Evolutionary conservation across 2,329 filamentous ascomycete species (phyloP).

Genomic region (Chaetomium sp.): DNA sequence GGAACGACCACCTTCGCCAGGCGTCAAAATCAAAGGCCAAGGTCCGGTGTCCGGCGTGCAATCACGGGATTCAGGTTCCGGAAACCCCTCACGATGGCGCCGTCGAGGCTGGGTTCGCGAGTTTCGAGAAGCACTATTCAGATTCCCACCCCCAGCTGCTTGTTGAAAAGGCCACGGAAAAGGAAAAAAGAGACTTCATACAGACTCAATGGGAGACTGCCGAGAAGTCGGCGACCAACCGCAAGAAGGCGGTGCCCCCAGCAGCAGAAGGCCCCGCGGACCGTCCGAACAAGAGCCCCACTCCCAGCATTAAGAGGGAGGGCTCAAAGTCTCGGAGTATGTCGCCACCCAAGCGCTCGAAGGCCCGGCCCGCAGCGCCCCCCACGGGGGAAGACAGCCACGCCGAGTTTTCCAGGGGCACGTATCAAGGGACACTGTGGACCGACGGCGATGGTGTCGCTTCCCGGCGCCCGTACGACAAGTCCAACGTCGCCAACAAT

Average conservation of each 20-base stretch:
- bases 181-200: conserved; percentile 19
- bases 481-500: conserved; percentile 30
- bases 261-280: neutral
- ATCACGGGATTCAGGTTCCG: neutral
- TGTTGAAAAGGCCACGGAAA: conserved; percentile 19
- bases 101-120: neutral
- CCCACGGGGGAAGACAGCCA: conserved; percentile 6
- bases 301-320: conserved; percentile 28
- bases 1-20: conserved; percentile 23
- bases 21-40: conserved; percentile 8
- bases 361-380: conserved; percentile 20
- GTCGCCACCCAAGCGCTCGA: conserved; percentile 30
- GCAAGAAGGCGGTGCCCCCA: neutral
- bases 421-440: conserved; percentile 31
- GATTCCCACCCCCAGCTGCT: conserved; percentile 19
- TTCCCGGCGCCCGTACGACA: conserved; percentile 26
- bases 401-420: conserved; percentile 27
- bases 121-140: conserved; percentile 22
- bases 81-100: conserved; percentile 5
- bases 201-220: conserved; percentile 23
- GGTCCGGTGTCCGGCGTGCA: conserved; percentile 22
- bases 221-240: neutral
- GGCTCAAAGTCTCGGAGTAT: conserved; percentile 24
- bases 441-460: conserved; percentile 24
- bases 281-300: conserved; percentile 19